Base-by-base conservation (phyloP, 2,329 filamentous ascomycete species). In the Colletotrichum cordylinicola region DNA sequence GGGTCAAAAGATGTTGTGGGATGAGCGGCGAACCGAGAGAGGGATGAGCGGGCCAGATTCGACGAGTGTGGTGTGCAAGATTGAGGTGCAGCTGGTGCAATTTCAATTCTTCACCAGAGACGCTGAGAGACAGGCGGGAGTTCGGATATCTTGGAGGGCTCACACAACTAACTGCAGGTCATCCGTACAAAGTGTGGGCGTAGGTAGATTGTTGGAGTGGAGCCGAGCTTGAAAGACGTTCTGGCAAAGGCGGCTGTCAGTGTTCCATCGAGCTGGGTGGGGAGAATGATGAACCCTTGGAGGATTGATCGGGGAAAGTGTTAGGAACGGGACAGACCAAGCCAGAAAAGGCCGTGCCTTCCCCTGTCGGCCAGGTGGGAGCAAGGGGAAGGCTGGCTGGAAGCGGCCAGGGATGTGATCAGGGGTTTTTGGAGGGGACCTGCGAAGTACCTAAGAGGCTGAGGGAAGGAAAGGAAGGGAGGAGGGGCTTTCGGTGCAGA, bases 191-290 rank as follows among this genome's bases (percentile, higher is more conserved):
- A 35, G 58, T 39, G 31, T 48, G 69, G 31, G 61, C 43, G n/a
- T 37, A 52, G 43, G n/a, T n/a, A 52, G 43, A 52, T n/a, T 52
- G 12, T 52, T 13, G 43, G n/a, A 52, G 43, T 52, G 43, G 43
- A 29, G 13, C 31, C 12, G 56, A n/a, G 31, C n/a, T 39, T n/a
- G 35, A 8, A 70, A 27, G 69, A 55, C 39, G 10, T 43, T 72
- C 55, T 75, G 69, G 73, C 73, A 72, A 72, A 64, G 58, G 70
- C 73, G 64, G 70, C 69, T 75, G 70, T 73, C 73, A 68, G 18
- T 68, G 70, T 68, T 65, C 70, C 48, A 58, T 68, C 48, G 29
- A 35, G 21, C 64, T 69, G 43, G 64, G 70, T 69, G 70, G 56
- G 35, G 73, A 43, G 33, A 43, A 64, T 8, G 72, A 72, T 75